Percentiles rank a stretch among this genome's conserved stretches.
Conservation (phyloP, 140 eudicot genomes). For the Stevia rebaudiana region DNA sequence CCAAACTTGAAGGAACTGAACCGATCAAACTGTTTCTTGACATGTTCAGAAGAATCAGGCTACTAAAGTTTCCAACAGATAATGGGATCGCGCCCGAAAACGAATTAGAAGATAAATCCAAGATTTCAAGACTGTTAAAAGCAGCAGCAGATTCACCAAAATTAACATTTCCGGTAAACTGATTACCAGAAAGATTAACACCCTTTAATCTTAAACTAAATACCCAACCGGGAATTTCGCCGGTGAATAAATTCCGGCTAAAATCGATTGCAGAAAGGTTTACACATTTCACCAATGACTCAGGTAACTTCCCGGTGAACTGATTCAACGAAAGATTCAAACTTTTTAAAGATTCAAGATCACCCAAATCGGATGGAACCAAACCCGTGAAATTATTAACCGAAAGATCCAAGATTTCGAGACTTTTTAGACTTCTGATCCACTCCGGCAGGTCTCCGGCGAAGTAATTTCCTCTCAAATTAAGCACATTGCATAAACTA, state of each 20-base stretch:
- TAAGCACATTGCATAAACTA: slow-evolving; percentile 46
- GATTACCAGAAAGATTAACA: slow-evolving; percentile 49
- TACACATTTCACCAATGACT: slow-evolving; percentile 42
- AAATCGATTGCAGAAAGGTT: slow-evolving; percentile 54
- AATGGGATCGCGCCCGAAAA: slow-evolving; percentile 57
- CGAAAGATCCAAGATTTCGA: slow-evolving; percentile 65
- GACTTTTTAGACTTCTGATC: slow-evolving; percentile 62
- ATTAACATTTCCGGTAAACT: slow-evolving; percentile 42
- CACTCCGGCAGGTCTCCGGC: slow-evolving; percentile 62
- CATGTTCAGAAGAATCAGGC: slow-evolving; percentile 55
- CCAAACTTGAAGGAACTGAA: slow-evolving; percentile 52
- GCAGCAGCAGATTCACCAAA: slow-evolving; percentile 39
- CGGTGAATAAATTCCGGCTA: slow-evolving; percentile 49
- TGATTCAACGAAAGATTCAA: slow-evolving; percentile 58
- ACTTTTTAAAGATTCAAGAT: slow-evolving; percentile 39
- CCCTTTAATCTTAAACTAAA: slow-evolving; percentile 44
- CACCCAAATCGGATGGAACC: slow-evolving; percentile 50
- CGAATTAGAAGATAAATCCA: slow-evolving; percentile 70
- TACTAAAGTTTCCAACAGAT: slow-evolving; percentile 46
- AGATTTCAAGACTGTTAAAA: slow-evolving; percentile 41
- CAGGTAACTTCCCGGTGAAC: slow-evolving; percentile 58
- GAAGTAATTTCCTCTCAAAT: slow-evolving; percentile 48
- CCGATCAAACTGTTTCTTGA: slow-evolving; percentile 60
- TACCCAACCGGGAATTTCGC: slow-evolving; percentile 57
- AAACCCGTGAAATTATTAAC: slow-evolving; percentile 59